Base-by-base conservation (phyloP, 495 filamentous ascomycete species). In the Aspergillus funiculosus region DNA sequence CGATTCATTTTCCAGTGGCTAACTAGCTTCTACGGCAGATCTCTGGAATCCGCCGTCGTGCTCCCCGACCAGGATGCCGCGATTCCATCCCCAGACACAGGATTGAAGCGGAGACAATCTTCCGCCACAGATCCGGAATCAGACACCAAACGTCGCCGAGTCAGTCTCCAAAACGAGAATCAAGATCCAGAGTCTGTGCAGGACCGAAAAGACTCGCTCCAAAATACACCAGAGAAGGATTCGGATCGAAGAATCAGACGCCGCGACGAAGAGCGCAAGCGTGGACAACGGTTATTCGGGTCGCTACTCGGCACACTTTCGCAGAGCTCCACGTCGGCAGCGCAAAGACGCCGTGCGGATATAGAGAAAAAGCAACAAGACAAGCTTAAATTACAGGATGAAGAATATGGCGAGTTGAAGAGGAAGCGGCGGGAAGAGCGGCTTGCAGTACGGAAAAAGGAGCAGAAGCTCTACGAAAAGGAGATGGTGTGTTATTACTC, bases 341-440 rank as follows among this genome's bases (percentile, higher is more conserved):
- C 86, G 57, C 83, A 87, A 55, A 86, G 80, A 64, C 83, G 82
- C 53, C 79, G 91, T 40, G 80, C 78, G 47, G 91, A 98, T 59
- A 91, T 95, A 58, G 90, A 97, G 67, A 83, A 81, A 58, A 85
- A 86, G 58, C 87, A 92, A 62, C 82, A 89, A 63, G 87, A 87
- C 55, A 89, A 88, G 68, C 71, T 85, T 30, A 82, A 85, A 57
- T 68, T 79, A 52, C 85, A 89, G 65, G 81, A 78, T 54, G 80
- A 81, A 52, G 81, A 84, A 62, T 72, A 76, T 39, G 76, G 85
- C 51, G 86, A 89, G 57, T 73, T 77, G 53, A 79, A 78, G 57
- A 80, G 77, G 66, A 72, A 74, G 54, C 75, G 74, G 53, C 63
- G 81, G 22, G 82, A 83, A 42, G 75, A 78, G 54, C 66, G 88